Percentiles rank a stretch among this genome's conserved stretches.
Conservation (phyloP, 106 monocot genomes). For the Dactylorhiza incarnata region DNA sequence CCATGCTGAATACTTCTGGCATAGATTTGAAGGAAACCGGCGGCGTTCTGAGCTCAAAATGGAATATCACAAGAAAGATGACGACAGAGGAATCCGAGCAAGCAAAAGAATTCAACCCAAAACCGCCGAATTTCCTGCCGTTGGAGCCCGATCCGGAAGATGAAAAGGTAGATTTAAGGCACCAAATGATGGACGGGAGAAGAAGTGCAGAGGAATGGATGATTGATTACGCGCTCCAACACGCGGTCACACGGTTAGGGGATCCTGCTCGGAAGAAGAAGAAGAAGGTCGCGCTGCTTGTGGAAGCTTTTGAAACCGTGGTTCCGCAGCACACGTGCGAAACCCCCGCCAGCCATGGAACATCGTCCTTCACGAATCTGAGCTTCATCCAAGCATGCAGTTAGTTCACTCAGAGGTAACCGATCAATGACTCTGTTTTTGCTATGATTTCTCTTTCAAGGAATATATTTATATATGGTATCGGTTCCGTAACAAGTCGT, state of each 20-base stretch:
- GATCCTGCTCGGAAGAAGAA: conserved; percentile 22
- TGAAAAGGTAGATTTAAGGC: conserved; percentile 70
- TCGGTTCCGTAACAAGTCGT: too few species aligned
- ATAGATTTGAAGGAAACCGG: not conserved
- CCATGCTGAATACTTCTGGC: not conserved
- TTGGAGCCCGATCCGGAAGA: conserved; percentile 50
- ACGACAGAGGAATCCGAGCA: conserved; percentile 15
- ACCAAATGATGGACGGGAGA: conserved; percentile 53
- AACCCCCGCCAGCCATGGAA: conserved; percentile 3
- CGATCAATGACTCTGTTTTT: not conserved
- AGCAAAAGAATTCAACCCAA: conserved; percentile 45
- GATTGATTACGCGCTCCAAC: conserved; percentile 66
- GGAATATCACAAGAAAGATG: conserved; percentile 10
- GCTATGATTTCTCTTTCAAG: not conserved
- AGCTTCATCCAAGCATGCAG: conserved; percentile 50
- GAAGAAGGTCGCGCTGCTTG: conserved; percentile 59
- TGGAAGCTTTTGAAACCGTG: conserved; percentile 69
- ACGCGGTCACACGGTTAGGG: conserved; percentile 37
- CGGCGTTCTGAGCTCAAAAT: not conserved
- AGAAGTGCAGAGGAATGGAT: conserved; percentile 75
- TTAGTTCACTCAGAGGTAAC: conserved; percentile 10
- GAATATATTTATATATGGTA: too few species aligned
- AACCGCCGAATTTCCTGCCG: conserved; percentile 46
- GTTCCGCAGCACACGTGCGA: conserved; percentile 17
- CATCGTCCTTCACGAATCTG: conserved; percentile 9